A percentile compares a stretch with the other conserved stretches of the same genome.
Evolutionary conservation across 352 stramenopile genomes (phyloP).

Genomic region (Phytopythium oedochilum): DNA sequence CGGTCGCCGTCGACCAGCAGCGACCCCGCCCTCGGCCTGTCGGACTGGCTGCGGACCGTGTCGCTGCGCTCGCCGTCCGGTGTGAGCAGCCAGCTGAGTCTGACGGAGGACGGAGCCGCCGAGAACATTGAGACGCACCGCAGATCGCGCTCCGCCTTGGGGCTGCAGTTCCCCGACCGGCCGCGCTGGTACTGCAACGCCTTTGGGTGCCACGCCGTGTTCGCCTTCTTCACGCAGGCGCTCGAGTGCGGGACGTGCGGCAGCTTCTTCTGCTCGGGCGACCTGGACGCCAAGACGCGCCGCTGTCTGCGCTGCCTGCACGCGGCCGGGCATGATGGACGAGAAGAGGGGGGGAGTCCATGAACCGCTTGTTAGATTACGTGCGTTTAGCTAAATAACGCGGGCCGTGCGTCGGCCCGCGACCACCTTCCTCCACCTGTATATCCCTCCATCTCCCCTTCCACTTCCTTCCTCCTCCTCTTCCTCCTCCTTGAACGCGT

Average conservation of each 20-base stretch:
- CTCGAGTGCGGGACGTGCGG: conserved; percentile 43
- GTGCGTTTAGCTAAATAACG: conserved; percentile 6
- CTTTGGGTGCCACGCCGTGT: conserved; percentile 49
- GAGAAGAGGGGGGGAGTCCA: no score
- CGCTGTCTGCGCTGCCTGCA: conserved; percentile 25
- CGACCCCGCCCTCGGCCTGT: neutral
- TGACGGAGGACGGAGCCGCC: conserved; percentile 2
- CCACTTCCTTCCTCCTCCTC: neutral
- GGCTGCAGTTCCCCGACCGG: conserved; percentile 50
- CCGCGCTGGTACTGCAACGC: conserved; percentile 77
- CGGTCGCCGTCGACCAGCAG: conserved; percentile 3
- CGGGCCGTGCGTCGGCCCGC: neutral
- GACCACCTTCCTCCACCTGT: neutral
- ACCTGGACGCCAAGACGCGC: conserved; percentile 37
- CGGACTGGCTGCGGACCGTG: conserved; percentile 1
- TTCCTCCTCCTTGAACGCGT: neutral
- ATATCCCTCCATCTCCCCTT: neutral
- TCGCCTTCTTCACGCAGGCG: conserved; percentile 55
- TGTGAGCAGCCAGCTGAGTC: conserved; percentile 1
- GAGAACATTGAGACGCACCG: conserved; percentile 4
- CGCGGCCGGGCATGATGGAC: no score
- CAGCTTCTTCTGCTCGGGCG: conserved; percentile 50
- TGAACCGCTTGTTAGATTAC: conserved; percentile 5
- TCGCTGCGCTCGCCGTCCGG: neutral
- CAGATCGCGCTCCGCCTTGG: conserved; percentile 3